Conservation (phyloP, 441 rosid species). For the Erodium moschatum region DNA sequence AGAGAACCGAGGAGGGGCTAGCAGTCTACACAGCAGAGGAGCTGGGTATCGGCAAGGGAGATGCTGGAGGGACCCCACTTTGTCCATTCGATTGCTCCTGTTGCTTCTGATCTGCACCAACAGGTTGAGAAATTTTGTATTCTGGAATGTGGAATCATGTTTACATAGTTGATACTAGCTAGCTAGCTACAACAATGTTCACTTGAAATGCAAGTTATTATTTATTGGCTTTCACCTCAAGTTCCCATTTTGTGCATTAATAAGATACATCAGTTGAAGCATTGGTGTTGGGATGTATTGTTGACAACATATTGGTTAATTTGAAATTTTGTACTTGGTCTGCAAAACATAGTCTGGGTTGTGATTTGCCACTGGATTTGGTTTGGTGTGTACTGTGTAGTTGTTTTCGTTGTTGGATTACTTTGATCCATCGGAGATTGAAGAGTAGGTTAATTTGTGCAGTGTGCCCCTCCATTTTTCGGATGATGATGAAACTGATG, state of each 20-base stretch:
- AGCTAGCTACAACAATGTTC: too few relatives aligned
- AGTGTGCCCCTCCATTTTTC: neutral
- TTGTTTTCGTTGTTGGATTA: neutral
- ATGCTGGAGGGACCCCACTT: conserved; percentile 53
- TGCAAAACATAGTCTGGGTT: too few relatives aligned
- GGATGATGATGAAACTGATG: neutral
- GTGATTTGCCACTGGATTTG: neutral
- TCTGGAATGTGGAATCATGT: neutral
- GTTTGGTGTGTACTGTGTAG: too few relatives aligned
- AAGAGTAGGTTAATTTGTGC: neutral
- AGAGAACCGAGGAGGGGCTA: conserved; percentile 49
- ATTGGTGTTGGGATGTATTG: neutral
- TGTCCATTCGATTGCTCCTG: conserved; percentile 46
- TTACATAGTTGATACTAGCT: neutral
- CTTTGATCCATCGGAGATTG: neutral
- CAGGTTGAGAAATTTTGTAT: neutral
- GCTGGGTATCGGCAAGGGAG: conserved; percentile 45
- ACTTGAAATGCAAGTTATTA: too few relatives aligned
- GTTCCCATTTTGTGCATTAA: too few relatives aligned
- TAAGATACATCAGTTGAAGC: too few relatives aligned
- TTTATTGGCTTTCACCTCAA: too few relatives aligned
- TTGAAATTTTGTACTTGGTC: too few relatives aligned
- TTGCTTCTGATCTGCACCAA: neutral
- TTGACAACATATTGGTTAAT: conserved; percentile 3
- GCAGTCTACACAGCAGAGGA: conserved; percentile 55